Base-by-base conservation (phyloP, 2,329 filamentous ascomycete species). In the Pseudovirgaria hyperparasitica region DNA sequence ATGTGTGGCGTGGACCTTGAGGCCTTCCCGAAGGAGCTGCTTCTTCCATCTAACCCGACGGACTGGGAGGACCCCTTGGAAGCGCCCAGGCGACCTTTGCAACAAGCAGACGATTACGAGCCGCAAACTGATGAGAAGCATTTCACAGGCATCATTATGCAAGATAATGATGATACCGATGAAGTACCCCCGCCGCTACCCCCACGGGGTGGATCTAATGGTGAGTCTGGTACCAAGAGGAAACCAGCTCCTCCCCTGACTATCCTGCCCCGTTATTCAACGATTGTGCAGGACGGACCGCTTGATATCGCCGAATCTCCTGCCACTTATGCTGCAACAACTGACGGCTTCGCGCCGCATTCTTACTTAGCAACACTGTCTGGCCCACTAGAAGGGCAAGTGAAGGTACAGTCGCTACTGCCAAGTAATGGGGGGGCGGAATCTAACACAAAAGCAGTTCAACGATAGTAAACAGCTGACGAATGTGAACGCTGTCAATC, bases 51-150 rank as follows among this genome's bases (percentile, higher is more conserved):
- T 9, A 45, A 57, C 21, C 37, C 45, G 16, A 45, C 43, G 16
- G 59, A 65, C 5, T 65, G 63, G 45, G 62, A 66, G 25, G 62
- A 66, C 38, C 60, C 61, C 4, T 40, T 61, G 2, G 53, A 60
- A 26, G 35, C 37, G 20, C 10, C 27, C 9, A 44, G 33, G 23
- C 40, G 30, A 27, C 31, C 28, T 19, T 39, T 40, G 13, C 22
- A 16, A 23, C 28, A 19, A 3, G 38, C 39, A 9, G 42, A 49
- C 9, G 38, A 39, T 19, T n/a, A n/a, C n/a, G n/a, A n/a, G n/a
- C n/a, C n/a, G n/a, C n/a, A n/a, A n/a, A 36, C 36, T 20, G 48
- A 54, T 14, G 52, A 58, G 27, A 38, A 43, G 4, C 58, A 57
- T 31, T 43, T 41, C 25, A 43, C 54, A 21, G 53, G 57, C 19